phyloP scores from a whole-genome alignment of 345 rosid species.

The Camelina laxa region DNA sequence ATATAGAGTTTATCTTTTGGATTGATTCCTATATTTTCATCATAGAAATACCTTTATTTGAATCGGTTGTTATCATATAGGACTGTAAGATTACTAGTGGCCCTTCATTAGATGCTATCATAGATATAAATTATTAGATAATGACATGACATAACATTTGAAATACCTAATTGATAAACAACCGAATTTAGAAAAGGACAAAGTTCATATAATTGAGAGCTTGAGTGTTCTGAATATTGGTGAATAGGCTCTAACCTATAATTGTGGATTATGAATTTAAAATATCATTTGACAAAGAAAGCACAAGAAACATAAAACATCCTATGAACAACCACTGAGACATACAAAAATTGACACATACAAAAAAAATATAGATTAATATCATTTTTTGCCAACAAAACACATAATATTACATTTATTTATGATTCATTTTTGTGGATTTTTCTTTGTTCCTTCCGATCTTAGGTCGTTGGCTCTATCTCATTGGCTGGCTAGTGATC shows the following conservation, averaged over 20 bases:
- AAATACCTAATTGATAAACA: background rate
- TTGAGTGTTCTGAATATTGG: constrained; percentile 11
- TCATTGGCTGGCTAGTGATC: constrained; percentile 3
- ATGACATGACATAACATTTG: background rate
- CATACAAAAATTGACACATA: constrained; percentile 15
- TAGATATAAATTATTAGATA: background rate
- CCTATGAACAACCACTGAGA: constrained; percentile 12
- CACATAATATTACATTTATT: background rate
- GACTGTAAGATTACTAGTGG: constrained; percentile 15
- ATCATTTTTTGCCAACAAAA: background rate
- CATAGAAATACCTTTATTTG: background rate
- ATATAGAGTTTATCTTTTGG: background rate
- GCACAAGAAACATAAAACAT: constrained; percentile 17
- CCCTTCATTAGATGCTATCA: constrained; percentile 22
- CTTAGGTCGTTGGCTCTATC: constrained; percentile 14
- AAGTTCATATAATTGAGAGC: constrained; percentile 35
- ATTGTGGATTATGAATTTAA: constrained; percentile 1
- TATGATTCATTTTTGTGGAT: background rate
- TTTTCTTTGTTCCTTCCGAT: background rate
- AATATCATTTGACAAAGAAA: constrained; percentile 11
- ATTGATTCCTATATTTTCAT: constrained; percentile 6
- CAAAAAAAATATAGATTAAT: background rate
- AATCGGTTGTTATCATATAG: background rate
- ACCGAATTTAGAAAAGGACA: constrained; percentile 19
- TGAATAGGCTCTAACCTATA: background rate